phyloP scores from a whole-genome alignment of 139 green algal species.

The Closterium sp. region DNA sequence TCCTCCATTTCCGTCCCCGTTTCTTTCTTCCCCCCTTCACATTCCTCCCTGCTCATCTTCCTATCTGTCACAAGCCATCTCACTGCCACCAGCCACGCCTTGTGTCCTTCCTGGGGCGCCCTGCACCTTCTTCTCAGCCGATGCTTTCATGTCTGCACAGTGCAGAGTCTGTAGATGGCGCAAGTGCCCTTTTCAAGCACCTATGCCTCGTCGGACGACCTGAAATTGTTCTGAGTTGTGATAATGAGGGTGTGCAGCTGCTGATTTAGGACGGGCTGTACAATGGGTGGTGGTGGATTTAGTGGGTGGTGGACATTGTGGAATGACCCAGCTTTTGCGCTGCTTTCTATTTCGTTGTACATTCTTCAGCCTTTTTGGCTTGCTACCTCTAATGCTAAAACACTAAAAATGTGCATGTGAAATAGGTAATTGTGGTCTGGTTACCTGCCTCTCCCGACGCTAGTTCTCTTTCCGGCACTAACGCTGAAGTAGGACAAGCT shows the following conservation, averaged over 20 bases:
- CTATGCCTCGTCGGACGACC: too few relatives aligned
- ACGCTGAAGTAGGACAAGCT: too few relatives aligned
- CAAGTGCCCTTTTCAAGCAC: too few relatives aligned
- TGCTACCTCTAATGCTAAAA: too few relatives aligned
- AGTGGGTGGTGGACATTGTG: not conserved
- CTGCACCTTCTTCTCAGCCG: not conserved
- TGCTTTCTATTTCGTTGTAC: not conserved
- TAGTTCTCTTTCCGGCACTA: too few relatives aligned
- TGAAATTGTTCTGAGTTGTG: too few relatives aligned
- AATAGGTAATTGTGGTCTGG: too few relatives aligned
- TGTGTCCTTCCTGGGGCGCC: not conserved
- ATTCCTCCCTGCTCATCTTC: not conserved
- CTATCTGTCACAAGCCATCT: not conserved
- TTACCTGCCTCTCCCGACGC: too few relatives aligned
- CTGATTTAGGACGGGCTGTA: not conserved
- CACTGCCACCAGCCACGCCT: not conserved
- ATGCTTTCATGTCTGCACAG: not conserved
- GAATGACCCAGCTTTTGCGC: not conserved
- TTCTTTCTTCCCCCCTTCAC: not conserved
- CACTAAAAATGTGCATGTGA: too few relatives aligned
- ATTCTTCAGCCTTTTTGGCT: not conserved
- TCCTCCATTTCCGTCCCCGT: not conserved
- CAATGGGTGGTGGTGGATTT: not conserved
- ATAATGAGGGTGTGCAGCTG: not conserved
- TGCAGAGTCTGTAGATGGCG: not conserved